Percentiles rank a stretch among this genome's conserved stretches.
These are phyloP conservation scores for Juncus effusus DNA, from an alignment of 176 grass and related monocot species.

Conservation along the genomic window DNA sequence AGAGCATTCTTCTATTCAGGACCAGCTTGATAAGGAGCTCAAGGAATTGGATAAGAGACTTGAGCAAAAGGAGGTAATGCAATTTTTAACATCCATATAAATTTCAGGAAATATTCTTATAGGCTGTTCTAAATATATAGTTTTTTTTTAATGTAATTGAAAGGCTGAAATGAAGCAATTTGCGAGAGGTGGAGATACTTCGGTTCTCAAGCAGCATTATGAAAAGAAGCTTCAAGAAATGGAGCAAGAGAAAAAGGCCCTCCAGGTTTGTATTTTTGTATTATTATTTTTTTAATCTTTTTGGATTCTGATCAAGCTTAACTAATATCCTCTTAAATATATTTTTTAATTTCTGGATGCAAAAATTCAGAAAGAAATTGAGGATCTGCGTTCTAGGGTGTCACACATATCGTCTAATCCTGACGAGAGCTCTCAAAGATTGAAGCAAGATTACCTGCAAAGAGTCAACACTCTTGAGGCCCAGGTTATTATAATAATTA, in stretches of 20 bases:
- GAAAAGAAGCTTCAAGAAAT: conserved; percentile 82
- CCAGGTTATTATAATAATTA: conserved; percentile 51
- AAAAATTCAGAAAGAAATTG: conserved; percentile 84
- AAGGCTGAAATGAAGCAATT: conserved; percentile 99
- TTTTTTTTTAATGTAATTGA: not conserved
- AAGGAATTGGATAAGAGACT: conserved; percentile 80
- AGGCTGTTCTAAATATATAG: not conserved
- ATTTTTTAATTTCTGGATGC: conserved; percentile 13
- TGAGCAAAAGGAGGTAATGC: conserved; percentile 88
- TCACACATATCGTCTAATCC: conserved; percentile 50
- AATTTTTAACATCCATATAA: not conserved
- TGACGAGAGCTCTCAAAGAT: conserved; percentile 63
- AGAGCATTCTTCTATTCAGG: conserved; percentile 87
- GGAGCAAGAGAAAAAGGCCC: conserved; percentile 80
- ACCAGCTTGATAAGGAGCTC: conserved; percentile 75
- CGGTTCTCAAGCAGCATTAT: conserved; percentile 80
- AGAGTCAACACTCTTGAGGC: conserved; percentile 79
- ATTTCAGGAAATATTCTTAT: not conserved
- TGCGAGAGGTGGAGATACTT: conserved; percentile 53
- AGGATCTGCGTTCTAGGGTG: conserved; percentile 65
- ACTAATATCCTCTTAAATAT: not conserved
- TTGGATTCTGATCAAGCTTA: not conserved
- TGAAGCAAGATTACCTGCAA: conserved; percentile 82
- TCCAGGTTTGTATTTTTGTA: conserved; percentile 44
- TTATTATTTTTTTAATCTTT: conserved; percentile 10